phyloP scores from a whole-genome alignment of 2,329 filamentous ascomycete species.

The Penicillium oxalicum region DNA sequence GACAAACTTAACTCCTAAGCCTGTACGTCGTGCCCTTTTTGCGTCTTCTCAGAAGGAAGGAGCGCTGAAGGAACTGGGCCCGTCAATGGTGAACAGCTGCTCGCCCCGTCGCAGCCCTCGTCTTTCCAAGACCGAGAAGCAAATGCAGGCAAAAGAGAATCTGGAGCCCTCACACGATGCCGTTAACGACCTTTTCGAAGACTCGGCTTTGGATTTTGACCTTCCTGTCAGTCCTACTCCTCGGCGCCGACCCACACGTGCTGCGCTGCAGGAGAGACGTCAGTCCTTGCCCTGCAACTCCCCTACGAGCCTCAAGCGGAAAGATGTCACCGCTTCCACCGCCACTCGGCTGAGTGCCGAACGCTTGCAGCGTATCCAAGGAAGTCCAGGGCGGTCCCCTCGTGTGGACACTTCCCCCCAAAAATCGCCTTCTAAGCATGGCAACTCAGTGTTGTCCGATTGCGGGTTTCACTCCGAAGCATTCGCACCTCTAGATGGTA shows the following conservation, averaged over 20 bases:
- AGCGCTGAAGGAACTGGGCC: constrained; percentile 33
- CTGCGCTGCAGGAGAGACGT: constrained; percentile 28
- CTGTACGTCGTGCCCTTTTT: constrained; percentile 43
- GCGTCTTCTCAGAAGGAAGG: constrained; percentile 33
- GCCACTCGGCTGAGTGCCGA: constrained; percentile 31
- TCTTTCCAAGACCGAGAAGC: constrained; percentile 31
- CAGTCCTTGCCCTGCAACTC: constrained; percentile 36
- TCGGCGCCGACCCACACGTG: constrained; percentile 49
- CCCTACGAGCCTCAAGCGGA: constrained; percentile 25
- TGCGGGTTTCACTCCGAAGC: constrained; percentile 21
- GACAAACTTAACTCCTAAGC: constrained; percentile 51
- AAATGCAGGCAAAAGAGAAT: constrained; percentile 54
- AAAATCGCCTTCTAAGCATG: constrained; percentile 23
- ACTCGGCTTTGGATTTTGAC: constrained; percentile 48
- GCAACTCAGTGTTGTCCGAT: constrained; percentile 17
- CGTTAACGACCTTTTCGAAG: constrained; percentile 62
- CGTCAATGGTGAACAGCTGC: constrained; percentile 39
- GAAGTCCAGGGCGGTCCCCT: constrained; percentile 17
- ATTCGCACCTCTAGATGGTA: constrained; percentile 30
- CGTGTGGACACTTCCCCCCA: constrained; percentile 18
- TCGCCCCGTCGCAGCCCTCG: constrained; percentile 43
- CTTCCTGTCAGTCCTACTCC: constrained; percentile 49
- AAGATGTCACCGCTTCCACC: constrained; percentile 17
- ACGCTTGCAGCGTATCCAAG: constrained; percentile 31
- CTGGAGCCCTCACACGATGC: constrained; percentile 46